Conservation (phyloP, 2,329 filamentous ascomycete species). For the Lojkania enalia region DNA sequence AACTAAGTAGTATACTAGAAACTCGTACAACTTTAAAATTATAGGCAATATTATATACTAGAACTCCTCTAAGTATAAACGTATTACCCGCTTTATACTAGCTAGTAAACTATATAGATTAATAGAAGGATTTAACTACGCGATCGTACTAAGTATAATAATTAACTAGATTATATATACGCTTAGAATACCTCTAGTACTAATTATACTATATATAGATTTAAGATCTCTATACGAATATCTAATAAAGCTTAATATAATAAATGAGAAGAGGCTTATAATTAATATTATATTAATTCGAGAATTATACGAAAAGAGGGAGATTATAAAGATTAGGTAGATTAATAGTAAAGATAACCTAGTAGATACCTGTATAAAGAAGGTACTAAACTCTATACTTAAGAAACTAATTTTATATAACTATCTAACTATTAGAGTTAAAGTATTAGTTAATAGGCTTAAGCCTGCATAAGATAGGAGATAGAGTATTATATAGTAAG, state of each 20-base stretch:
- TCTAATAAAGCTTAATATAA: background rate
- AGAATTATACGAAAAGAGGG: background rate
- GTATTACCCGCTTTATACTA: too few species aligned
- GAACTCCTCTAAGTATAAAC: too few species aligned
- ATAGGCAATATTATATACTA: too few species aligned
- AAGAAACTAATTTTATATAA: background rate
- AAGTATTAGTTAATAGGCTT: background rate
- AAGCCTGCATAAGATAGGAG: background rate
- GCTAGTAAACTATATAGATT: too few species aligned
- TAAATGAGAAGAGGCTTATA: background rate
- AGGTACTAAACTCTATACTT: background rate
- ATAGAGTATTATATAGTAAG: background rate
- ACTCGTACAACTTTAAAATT: too few species aligned
- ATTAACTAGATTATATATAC: too few species aligned
- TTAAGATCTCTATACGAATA: background rate
- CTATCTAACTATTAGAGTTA: background rate
- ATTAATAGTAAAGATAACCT: conserved; percentile 1
- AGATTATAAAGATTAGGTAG: background rate
- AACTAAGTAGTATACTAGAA: too few species aligned
- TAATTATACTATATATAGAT: too few species aligned
- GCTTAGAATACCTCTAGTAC: too few species aligned
- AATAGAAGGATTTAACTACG: too few species aligned
- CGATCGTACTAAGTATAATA: too few species aligned
- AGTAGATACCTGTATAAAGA: background rate
- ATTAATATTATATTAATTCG: background rate